phyloP scores from a whole-genome alignment of 148 eudicot species.

The Rheum nobile region DNA sequence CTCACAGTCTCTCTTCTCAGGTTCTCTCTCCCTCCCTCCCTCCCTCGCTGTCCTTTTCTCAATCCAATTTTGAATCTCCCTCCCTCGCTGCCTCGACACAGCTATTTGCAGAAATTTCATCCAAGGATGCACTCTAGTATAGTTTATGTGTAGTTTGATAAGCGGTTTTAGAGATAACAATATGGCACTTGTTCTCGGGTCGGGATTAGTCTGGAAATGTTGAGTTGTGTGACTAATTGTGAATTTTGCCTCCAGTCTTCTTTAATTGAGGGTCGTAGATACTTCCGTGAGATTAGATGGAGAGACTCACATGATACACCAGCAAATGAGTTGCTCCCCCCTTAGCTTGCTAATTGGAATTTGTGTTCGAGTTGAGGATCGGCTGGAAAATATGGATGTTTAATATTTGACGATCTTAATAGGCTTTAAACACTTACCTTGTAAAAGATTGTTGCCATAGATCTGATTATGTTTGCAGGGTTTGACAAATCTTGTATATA shows the following conservation, averaged over 20 bases:
- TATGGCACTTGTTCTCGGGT: not conserved
- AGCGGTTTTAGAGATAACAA: not conserved
- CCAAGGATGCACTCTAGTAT: too few relatives aligned
- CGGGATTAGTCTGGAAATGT: not conserved
- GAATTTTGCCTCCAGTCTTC: not conserved
- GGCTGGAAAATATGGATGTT: too few relatives aligned
- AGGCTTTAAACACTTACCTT: not conserved
- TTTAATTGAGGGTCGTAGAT: not conserved
- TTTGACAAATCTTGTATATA: not conserved
- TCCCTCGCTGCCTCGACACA: too few relatives aligned
- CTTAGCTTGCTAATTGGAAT: too few relatives aligned
- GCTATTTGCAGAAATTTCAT: too few relatives aligned
- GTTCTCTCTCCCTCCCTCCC: not conserved
- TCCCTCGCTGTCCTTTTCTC: not conserved
- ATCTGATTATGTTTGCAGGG: not conserved
- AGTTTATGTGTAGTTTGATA: not conserved
- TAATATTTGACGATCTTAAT: too few relatives aligned
- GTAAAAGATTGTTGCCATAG: not conserved
- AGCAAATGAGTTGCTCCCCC: not conserved
- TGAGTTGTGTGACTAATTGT: not conserved
- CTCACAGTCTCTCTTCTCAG: conserved; percentile 9
- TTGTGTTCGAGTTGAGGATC: too few relatives aligned
- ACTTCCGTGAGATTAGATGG: not conserved
- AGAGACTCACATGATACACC: not conserved
- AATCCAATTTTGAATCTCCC: not conserved